Percentiles rank a stretch among this genome's conserved stretches.
Conservation (phyloP, 345 rosid genomes). For the Aethionema arabicum region DNA sequence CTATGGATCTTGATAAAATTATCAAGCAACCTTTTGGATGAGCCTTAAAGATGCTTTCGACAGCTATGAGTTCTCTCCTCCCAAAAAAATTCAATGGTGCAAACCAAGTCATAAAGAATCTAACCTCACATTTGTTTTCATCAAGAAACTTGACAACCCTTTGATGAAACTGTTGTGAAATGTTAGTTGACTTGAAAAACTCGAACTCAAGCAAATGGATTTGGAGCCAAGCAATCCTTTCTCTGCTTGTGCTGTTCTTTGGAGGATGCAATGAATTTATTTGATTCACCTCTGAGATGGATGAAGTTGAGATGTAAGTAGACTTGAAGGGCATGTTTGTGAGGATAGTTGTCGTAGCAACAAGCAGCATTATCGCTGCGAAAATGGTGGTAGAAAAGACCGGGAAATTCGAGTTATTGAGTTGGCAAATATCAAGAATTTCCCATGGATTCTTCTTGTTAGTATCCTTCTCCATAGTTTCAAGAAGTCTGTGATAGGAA, state of each 20-base stretch:
- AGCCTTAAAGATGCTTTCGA: slow-evolving; percentile 62
- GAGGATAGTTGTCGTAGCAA: slow-evolving; percentile 39
- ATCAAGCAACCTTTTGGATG: slow-evolving; percentile 67
- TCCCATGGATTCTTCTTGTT: slow-evolving; percentile 23
- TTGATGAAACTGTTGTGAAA: slow-evolving; percentile 49
- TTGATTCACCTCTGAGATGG: slow-evolving; percentile 25
- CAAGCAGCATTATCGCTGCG: slow-evolving; percentile 39
- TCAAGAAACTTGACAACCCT: slow-evolving; percentile 52
- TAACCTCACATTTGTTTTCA: slow-evolving; percentile 45
- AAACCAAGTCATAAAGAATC: slow-evolving; percentile 87
- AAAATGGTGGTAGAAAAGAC: slow-evolving; percentile 34
- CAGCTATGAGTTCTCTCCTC: slow-evolving; percentile 50
- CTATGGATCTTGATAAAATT: slow-evolving; percentile 66
- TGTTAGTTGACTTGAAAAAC: slow-evolving; percentile 51
- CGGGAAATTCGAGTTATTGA: slow-evolving; percentile 31
- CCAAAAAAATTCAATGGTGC: slow-evolving; percentile 53
- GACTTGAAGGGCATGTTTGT: slow-evolving; percentile 29
- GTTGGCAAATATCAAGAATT: slow-evolving; percentile 22
- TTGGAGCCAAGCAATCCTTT: slow-evolving; percentile 52
- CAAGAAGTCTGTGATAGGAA: slow-evolving; percentile 12
- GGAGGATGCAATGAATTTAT: slow-evolving; percentile 47
- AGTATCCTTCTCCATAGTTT: slow-evolving; percentile 34
- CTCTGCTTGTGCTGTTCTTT: slow-evolving; percentile 41
- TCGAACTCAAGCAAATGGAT: slow-evolving; percentile 42
- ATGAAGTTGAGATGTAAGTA: slow-evolving; percentile 9